Evolutionary conservation across 2,329 filamentous ascomycete species (phyloP), one percentile per base, ranked within the genome.

Genomic region (Volutella citrinella): DNA sequence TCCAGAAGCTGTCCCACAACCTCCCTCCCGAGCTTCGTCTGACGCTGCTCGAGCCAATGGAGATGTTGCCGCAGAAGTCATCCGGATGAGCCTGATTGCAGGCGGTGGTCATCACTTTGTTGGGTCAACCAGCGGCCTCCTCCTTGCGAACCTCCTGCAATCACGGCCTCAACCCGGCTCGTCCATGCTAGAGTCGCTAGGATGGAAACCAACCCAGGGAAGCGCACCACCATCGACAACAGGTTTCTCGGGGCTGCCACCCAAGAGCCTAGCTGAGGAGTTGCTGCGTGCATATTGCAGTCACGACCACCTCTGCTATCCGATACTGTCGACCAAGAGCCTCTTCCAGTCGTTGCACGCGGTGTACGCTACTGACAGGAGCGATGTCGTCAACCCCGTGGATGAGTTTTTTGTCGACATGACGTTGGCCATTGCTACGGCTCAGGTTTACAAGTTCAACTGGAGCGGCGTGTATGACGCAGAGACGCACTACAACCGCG

Each of bases 361-460:
- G 0, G 49, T 64, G 3, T 62, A 65, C 16, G 48, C 54, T n/a
- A 43, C 40, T n/a, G 46, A 58, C 5, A 12, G 27, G 1, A 40
- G 31, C 3, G 31, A 45, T 5, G 48, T 46, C 8, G 21, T 24
- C 15, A 42, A 54, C 0, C 35, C 44, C 4, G 57, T 56, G 10
- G 60, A 66, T 16, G 55, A 54, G 0, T 69, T 69, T 37, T 47
- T 67, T 4, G 54, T 69, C 21, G 59, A 70, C 38, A 68, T 70
- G 61, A 52, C 63, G 0, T 46, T 69, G 2, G 66, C 66, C 7
- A 69, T 69, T 23, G 61, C 61, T 2, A 68, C 61, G 0, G 59
- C 63, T 0, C 64, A 66, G 25, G 58, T 65, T 6, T 59, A 63
- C 39, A 69, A 68, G 42, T 64, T 65, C 28, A 62, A 69, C 23